Conservation (phyloP, 768 basidiomycete genomes). For the Rhodocollybia butyracea region DNA sequence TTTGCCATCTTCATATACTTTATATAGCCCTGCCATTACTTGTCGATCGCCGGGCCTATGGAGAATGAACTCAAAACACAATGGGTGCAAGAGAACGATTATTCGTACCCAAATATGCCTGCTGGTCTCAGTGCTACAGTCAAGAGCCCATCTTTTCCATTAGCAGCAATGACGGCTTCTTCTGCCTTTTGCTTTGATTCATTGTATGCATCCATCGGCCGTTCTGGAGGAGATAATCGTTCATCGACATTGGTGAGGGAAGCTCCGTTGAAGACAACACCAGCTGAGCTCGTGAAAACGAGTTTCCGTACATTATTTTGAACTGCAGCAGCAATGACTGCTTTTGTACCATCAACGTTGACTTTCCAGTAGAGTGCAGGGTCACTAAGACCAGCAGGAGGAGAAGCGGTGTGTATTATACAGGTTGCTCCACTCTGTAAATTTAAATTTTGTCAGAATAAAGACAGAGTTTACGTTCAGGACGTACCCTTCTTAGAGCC, state of each 20-base stretch:
- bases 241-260: slow-evolving; percentile 88
- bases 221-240: slow-evolving; percentile 68
- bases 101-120: slow-evolving; percentile 88
- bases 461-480: slow-evolving; percentile 1
- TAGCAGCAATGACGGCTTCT: slow-evolving; percentile 77
- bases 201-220: slow-evolving; percentile 88
- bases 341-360: slow-evolving; percentile 88
- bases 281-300: slow-evolving; percentile 92
- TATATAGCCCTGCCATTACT: slow-evolving; percentile 71
- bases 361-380: slow-evolving; percentile 83
- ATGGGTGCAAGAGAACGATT: not conserved
- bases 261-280: slow-evolving; percentile 82
- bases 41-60: slow-evolving; percentile 89
- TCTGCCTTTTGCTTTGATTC: slow-evolving; percentile 92
- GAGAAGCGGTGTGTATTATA: slow-evolving; percentile 94
- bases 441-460: slow-evolving; percentile 1
- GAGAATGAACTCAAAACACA: slow-evolving; percentile 2
- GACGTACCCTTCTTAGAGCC: slow-evolving; percentile 68
- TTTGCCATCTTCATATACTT: slow-evolving; percentile 77
- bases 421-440: slow-evolving; percentile 76
- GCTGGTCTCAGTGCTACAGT: slow-evolving; percentile 91
- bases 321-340: slow-evolving; percentile 79
- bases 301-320: slow-evolving; percentile 75
- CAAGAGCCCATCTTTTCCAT: slow-evolving; percentile 76
- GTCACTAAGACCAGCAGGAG: slow-evolving; percentile 61